Evolutionary conservation across 306 rosid species (phyloP), one percentile per base, ranked within the genome.

Genomic region (Vigna mungo): DNA sequence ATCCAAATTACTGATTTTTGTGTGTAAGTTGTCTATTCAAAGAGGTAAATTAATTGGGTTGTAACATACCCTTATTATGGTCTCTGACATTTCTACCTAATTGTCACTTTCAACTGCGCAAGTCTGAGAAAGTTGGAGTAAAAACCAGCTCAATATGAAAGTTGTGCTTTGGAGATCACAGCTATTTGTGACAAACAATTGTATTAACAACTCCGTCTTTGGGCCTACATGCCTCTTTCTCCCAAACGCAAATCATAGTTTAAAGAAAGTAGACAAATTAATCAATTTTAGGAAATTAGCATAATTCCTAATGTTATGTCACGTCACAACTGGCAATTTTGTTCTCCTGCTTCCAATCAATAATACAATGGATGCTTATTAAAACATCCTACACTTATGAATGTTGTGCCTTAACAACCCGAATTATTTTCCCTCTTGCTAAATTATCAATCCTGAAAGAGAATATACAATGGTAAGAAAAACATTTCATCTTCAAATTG

Each of bases 31-130:
- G 34, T 30, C 34, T 30, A 30, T 30, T 30, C 34, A 30, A 30
- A 30, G 34, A 30, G 34, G 34, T 30, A 30, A 30, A 30, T 25
- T 0, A 2, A 25, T 25, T 25, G 27, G 27, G 27, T 3, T 25
- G 5, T 30, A 3, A 30, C 20, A 56, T 14, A 71, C 36, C 74
- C 80, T 78, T 78, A 78, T 81, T 78, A 85, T 74, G 81, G 56
- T 11, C 27, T 81, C 88, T 85, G 84, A 85, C 88, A 82, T 48
- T 30, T 75, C 76, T 64, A 85, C 88, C 84, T 64, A 85, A 75
- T 71, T 12, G 73, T 82, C 70, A 61, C 51, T 78, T 70, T 82
- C 81, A 78, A 48, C 56, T 74, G 79, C 59, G 10, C 83, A 74
- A 68, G 60, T 74, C 62, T 81, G 73, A 49, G 72, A 66, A 78